Evolutionary conservation across 163 green algal genomes (phyloP).

Genomic region (Smithsoniella earleae): DNA sequence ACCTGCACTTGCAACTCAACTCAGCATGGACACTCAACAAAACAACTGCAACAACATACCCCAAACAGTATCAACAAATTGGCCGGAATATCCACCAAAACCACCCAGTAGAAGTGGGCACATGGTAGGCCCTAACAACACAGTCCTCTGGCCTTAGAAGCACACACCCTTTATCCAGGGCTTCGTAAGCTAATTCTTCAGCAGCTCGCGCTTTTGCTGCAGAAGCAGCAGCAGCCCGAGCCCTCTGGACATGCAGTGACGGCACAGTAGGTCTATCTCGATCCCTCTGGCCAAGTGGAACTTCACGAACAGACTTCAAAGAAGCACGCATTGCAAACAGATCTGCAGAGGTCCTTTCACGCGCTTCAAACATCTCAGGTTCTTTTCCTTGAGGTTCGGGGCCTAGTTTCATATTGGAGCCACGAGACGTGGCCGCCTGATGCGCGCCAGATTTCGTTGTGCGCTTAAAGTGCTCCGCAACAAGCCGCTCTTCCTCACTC

Average conservation of each 20-base stretch:
- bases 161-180: background rate
- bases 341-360: constrained; percentile 49
- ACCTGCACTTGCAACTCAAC: no score
- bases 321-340: constrained; percentile 59
- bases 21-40: no score
- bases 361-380: constrained; percentile 62
- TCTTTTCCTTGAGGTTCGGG: constrained; percentile 17
- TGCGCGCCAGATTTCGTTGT: constrained; percentile 38
- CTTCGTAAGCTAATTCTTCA: background rate
- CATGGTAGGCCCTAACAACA: no score
- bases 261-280: background rate
- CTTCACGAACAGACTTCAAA: constrained; percentile 38
- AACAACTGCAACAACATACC: background rate
- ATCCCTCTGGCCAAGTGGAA: constrained; percentile 56
- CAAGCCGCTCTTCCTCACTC: constrained; percentile 44
- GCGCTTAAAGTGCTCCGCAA: constrained; percentile 68
- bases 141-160: background rate
- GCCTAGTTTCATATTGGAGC: no score
- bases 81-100: background rate
- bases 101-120: background rate
- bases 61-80: background rate
- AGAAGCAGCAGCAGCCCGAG: background rate
- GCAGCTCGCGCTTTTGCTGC: background rate
- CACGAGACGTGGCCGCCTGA: constrained; percentile 12
- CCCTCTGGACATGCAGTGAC: no score